phyloP scores from a whole-genome alignment of 2,329 filamentous ascomycete genomes.

The Scopulariopsis brevicaulis region DNA sequence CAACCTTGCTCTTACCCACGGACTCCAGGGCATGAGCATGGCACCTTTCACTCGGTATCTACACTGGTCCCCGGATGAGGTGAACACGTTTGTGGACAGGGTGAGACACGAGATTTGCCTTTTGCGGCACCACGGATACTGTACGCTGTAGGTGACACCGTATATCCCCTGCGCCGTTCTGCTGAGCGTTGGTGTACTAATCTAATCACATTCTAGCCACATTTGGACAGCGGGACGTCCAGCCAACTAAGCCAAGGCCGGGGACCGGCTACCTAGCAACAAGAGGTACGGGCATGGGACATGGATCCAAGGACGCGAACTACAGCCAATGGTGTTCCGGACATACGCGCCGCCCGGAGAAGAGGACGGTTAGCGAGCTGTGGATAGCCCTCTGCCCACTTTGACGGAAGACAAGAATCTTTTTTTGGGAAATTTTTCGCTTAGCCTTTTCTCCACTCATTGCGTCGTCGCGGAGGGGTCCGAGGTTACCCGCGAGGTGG shows the following conservation, averaged over 20 bases:
- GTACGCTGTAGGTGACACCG: slow-evolving; percentile 54
- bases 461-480: no score
- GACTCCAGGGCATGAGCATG: slow-evolving; percentile 61
- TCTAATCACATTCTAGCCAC: slow-evolving; percentile 12
- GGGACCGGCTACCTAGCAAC: not conserved
- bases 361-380: no score
- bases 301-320: no score
- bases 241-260: not conserved
- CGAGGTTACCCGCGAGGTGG: no score
- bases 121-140: slow-evolving; percentile 59
- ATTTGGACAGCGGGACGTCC: slow-evolving; percentile 20
- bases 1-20: slow-evolving; percentile 64
- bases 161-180: not conserved
- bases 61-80: slow-evolving; percentile 41
- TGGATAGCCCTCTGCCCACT: no score
- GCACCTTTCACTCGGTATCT: slow-evolving; percentile 52
- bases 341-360: no score
- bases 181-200: not conserved
- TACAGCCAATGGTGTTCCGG: no score
- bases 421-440: no score
- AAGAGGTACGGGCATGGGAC: no score
- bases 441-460: no score
- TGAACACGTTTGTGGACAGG: slow-evolving; percentile 47
- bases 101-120: slow-evolving; percentile 60
- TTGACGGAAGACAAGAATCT: no score